phyloP scores from a whole-genome alignment of 202 grass and related monocot species.

The Cymbopogon flexuosus region DNA sequence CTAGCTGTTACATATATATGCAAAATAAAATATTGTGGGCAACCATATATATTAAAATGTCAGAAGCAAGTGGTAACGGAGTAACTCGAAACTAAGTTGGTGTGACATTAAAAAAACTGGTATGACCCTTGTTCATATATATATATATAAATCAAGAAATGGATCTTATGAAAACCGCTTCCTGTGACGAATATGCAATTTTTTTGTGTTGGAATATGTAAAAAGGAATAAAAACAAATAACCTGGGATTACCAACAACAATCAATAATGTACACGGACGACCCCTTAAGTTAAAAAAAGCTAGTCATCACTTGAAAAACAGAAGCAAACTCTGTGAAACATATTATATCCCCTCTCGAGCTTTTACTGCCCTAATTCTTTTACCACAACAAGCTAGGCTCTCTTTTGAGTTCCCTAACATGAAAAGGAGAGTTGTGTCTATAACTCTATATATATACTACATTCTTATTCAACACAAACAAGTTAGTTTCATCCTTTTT shows the following conservation, averaged over 20 bases:
- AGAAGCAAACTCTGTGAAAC: not conserved
- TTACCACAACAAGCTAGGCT: not conserved
- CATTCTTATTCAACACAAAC: not conserved
- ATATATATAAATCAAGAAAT: not conserved
- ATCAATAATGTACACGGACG: not conserved
- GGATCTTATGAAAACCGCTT: not conserved
- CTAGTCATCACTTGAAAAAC: not conserved
- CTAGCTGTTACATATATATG: not conserved
- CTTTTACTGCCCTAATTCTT: no score
- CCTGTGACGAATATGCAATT: not conserved
- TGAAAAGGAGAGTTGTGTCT: not conserved
- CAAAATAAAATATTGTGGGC: not conserved
- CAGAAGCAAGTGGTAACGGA: not conserved
- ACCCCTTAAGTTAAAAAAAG: not conserved
- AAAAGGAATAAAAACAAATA: not conserved
- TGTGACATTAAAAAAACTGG: not conserved
- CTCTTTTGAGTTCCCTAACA: not conserved
- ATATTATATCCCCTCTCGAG: no score
- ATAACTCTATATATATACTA: not conserved
- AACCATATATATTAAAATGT: not conserved
- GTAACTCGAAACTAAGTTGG: not conserved
- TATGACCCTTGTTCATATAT: not conserved
- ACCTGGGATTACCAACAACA: not conserved
- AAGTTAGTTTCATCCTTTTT: not conserved
- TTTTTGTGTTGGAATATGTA: not conserved